These are phyloP conservation scores for Arctostaphylos glauca DNA, from an alignment of 148 eudicot genomes.

Conservation along the genomic window DNA sequence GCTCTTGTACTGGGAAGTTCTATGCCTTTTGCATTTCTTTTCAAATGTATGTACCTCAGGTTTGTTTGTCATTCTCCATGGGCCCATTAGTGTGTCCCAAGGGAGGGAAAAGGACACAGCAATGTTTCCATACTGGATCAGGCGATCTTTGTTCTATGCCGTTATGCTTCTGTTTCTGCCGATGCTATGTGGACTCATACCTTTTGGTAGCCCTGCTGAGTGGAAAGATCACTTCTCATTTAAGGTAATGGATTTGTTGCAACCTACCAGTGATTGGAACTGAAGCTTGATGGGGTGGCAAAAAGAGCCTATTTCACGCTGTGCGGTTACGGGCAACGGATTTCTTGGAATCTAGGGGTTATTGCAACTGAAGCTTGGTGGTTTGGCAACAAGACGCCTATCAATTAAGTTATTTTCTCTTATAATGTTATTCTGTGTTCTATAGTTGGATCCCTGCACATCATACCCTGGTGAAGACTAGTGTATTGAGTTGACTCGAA, in stretches of 20 bases:
- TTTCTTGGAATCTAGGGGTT: not conserved
- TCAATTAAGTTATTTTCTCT: slow-evolving; percentile 1
- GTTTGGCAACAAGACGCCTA: not conserved
- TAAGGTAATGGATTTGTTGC: slow-evolving; percentile 30
- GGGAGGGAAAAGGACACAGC: slow-evolving; percentile 19
- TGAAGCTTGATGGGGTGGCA: not conserved
- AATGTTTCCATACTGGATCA: slow-evolving; percentile 55
- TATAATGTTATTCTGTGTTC: not conserved
- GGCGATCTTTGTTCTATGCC: slow-evolving; percentile 46
- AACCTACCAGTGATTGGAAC: slow-evolving; percentile 18
- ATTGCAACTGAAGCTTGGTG: not conserved
- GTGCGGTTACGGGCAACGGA: not conserved
- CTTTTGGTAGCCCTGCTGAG: slow-evolving; percentile 59
- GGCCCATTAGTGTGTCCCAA: slow-evolving; percentile 46
- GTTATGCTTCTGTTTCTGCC: slow-evolving; percentile 49
- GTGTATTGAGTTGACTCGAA: not conserved
- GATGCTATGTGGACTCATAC: slow-evolving; percentile 65
- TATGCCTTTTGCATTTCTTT: slow-evolving; percentile 66
- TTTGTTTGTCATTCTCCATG: slow-evolving; percentile 53
- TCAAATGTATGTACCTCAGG: slow-evolving; percentile 42
- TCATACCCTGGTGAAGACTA: not conserved
- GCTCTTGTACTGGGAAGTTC: slow-evolving; percentile 70
- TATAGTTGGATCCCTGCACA: not conserved
- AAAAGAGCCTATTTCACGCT: not conserved
- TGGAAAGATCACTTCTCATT: slow-evolving; percentile 71